Evolutionary conservation across 2,329 filamentous ascomycete species (phyloP).

Genomic region (Penicillium paneum): DNA sequence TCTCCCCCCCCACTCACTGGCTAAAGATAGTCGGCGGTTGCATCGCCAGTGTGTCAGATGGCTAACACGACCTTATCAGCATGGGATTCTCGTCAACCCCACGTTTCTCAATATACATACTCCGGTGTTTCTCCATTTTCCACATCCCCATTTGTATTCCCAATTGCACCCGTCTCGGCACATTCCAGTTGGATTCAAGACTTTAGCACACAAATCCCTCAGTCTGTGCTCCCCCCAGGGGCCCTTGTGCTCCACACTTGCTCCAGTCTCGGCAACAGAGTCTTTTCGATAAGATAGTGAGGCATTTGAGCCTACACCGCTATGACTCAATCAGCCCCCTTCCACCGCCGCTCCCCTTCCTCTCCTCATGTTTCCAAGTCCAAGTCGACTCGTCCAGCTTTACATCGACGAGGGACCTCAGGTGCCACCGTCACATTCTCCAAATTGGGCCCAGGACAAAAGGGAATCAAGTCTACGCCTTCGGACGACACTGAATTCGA

Average conservation of each 20-base stretch:
- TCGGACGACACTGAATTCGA: conserved; percentile 29
- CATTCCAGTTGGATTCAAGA: conserved; percentile 2
- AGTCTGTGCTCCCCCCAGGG: conserved; percentile 26
- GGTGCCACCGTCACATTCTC: conserved; percentile 30
- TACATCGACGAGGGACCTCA: conserved; percentile 36
- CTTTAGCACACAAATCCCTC: conserved; percentile 28
- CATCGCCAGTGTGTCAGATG: background rate
- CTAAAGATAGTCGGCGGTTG: conserved; percentile 19
- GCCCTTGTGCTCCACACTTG: conserved; percentile 29
- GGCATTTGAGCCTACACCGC: conserved; percentile 36
- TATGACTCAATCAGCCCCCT: conserved; percentile 35
- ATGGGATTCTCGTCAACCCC: background rate
- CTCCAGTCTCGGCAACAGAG: conserved; percentile 11
- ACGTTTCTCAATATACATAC: conserved; percentile 5
- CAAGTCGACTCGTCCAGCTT: conserved; percentile 29
- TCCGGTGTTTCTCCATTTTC: background rate
- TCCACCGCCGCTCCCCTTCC: conserved; percentile 35
- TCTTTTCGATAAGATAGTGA: conserved; percentile 21
- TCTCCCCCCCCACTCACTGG: conserved; percentile 26
- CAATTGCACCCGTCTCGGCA: conserved; percentile 1
- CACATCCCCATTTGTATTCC: background rate
- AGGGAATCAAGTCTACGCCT: conserved; percentile 18
- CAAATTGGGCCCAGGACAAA: conserved; percentile 33
- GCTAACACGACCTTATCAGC: conserved; percentile 18
- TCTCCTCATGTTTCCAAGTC: conserved; percentile 32